These are phyloP conservation scores for Claviceps arundinis DNA, from an alignment of 2,329 filamentous ascomycete genomes.

Conservation along the genomic window DNA sequence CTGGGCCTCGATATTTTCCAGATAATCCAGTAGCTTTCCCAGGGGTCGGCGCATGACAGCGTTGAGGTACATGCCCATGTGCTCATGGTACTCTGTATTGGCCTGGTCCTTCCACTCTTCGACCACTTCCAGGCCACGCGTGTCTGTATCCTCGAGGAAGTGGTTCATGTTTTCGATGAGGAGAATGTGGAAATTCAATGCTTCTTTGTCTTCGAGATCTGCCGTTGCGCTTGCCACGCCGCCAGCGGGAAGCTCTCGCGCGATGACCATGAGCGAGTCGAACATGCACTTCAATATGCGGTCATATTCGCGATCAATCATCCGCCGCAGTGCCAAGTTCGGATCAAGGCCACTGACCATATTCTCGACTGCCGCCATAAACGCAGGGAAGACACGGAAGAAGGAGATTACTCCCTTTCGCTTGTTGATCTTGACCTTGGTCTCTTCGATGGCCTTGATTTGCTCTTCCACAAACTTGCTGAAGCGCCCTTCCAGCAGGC, in stretches of 20 bases:
- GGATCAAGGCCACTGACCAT: constrained; percentile 53
- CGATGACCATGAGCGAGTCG: constrained; percentile 90
- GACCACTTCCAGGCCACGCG: constrained; percentile 59
- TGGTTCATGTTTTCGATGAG: constrained; percentile 99
- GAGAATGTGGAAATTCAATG: constrained; percentile 91
- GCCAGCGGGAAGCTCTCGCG: constrained; percentile 50
- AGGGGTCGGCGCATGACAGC: constrained; percentile 81
- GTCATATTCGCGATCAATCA: constrained; percentile 76
- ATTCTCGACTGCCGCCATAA: constrained; percentile 70
- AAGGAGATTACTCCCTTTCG: constrained; percentile 93
- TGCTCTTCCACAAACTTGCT: constrained; percentile 88
- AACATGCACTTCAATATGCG: constrained; percentile 93
- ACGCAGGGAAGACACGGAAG: constrained; percentile 83
- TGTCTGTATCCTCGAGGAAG: constrained; percentile 83
- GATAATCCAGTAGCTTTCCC: constrained; percentile 80
- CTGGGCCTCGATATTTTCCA: constrained; percentile 76
- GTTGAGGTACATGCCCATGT: constrained; percentile 75
- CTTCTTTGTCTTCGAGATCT: constrained; percentile 81
- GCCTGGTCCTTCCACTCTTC: constrained; percentile 75
- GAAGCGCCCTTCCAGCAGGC: constrained; percentile 62
- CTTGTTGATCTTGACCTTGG: constrained; percentile 98
- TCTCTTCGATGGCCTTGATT: constrained; percentile 90
- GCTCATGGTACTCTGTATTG: constrained; percentile 65
- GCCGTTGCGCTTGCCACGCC: constrained; percentile 29
- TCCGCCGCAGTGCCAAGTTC: constrained; percentile 52